phyloP scores from a whole-genome alignment of 169 alveolate species.

The Amoebophrya sp. region DNA sequence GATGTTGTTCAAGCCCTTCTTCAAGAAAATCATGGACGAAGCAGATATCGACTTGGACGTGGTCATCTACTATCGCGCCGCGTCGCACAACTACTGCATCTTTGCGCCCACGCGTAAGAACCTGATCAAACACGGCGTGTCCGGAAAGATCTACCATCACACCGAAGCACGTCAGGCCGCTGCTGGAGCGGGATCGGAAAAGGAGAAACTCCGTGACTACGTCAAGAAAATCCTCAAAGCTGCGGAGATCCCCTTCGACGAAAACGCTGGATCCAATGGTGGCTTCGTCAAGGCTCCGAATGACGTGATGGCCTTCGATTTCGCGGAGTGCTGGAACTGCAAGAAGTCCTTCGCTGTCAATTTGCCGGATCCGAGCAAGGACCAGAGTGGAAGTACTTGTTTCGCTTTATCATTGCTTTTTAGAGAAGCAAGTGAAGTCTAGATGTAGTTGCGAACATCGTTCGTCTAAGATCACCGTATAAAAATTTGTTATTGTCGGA shows the following conservation, averaged over 20 bases:
- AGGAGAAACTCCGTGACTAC: neutral
- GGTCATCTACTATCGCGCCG: slow-evolving; percentile 24
- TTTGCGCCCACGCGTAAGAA: neutral
- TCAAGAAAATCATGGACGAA: neutral
- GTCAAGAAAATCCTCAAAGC: neutral
- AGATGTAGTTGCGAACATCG: too few relatives aligned
- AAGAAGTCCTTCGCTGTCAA: neutral
- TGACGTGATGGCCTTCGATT: slow-evolving; percentile 22
- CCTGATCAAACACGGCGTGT: slow-evolving; percentile 5
- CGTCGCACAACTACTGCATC: slow-evolving; percentile 16
- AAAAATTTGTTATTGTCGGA: too few relatives aligned
- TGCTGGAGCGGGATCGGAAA: neutral
- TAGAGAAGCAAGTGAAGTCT: neutral
- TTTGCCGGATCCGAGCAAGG: neutral
- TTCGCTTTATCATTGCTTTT: too few relatives aligned
- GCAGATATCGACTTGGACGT: neutral
- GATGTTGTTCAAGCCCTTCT: slow-evolving; percentile 17
- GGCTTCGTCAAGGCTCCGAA: neutral
- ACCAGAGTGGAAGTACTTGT: neutral
- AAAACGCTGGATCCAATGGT: neutral
- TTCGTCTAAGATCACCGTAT: too few relatives aligned
- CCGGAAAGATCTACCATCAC: slow-evolving; percentile 20
- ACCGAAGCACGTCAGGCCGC: neutral
- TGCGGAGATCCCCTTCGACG: neutral
- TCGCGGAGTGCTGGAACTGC: slow-evolving; percentile 22